phyloP scores from a whole-genome alignment of 371 early-diverging fungal genomes.

The Rhizomucor pusillus region DNA sequence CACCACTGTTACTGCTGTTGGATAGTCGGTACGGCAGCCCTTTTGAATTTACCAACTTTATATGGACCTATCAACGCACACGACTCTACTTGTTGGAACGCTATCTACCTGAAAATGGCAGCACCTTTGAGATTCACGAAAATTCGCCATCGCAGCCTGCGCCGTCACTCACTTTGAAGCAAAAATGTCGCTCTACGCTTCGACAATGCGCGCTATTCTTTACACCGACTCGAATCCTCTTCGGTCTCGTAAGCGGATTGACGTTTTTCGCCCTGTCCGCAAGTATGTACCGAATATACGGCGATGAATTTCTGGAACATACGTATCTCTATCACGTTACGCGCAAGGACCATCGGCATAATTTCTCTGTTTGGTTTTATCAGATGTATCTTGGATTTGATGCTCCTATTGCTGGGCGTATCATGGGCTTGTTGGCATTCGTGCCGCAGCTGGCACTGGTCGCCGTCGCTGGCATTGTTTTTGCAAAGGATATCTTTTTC shows the following conservation, averaged over 20 bases:
- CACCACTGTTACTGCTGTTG: constrained; percentile 68
- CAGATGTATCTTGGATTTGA: constrained; percentile 81
- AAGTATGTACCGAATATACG: constrained; percentile 81
- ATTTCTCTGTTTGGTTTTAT: constrained; percentile 96
- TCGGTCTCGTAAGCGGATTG: constrained; percentile 67
- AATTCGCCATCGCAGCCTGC: not conserved
- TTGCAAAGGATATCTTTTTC: constrained; percentile 81
- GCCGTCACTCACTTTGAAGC: not conserved
- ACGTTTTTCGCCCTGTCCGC: constrained; percentile 70
- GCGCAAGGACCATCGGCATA: constrained; percentile 97
- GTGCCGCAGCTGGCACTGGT: constrained; percentile 74
- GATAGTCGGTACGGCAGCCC: constrained; percentile 51
- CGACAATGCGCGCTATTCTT: constrained; percentile 27
- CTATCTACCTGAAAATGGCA: constrained; percentile 8
- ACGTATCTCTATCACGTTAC: constrained; percentile 93
- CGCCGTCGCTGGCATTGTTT: constrained; percentile 59
- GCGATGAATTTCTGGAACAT: constrained; percentile 83
- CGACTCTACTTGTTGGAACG: constrained; percentile 18
- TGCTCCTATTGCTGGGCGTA: constrained; percentile 33
- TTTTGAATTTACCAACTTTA: constrained; percentile 21
- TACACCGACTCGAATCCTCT: constrained; percentile 62
- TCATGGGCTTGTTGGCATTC: constrained; percentile 64
- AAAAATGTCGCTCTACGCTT: not conserved
- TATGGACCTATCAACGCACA: constrained; percentile 24
- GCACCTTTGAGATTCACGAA: not conserved